Base-by-base conservation (phyloP, 352 stramenopile genomes). In the Phytophthora chlamydospora region DNA sequence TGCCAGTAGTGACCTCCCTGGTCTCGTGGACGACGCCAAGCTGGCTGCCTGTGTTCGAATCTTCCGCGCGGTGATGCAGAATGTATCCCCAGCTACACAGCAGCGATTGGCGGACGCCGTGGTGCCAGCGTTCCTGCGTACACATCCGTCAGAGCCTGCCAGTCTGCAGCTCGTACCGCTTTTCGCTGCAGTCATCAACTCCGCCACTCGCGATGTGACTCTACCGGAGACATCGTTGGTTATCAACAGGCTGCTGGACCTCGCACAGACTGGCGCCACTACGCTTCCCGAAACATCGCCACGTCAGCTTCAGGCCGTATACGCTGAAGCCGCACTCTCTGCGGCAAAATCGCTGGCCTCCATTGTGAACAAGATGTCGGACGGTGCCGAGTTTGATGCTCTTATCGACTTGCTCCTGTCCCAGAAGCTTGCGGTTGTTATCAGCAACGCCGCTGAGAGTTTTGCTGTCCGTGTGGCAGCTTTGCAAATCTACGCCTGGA, bases 351-450 rank as follows among this genome's bases (percentile, higher is more conserved):
- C 87, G 9, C 71, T 95, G 7, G 87, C 83, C 19, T 93, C 87
- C 14, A 91, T 94, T 52, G 77, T 95, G 59, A 95, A 95, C 79
- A 93, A 93, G 48, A 92, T 93, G 79, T 78, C 80, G 29, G 87
- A 95, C 36, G 83, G 85, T 32, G 76, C 80, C 35, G 81, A 93
- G 58, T 91, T 94, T 58, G 78, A 93, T 57, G 71, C 83, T 27
- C 71, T 91, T 10, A 88, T 92, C 42, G 59, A 88, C 27, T 66
- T 89, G 55, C 55, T 95, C 45, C 71, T 95, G 3, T 66, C 85
- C 38, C 66, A 75, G 31, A 92, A 89, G 54, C 76, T 93, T 40
- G 82, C 78, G 3, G 54, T 54, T 41, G 71, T 91, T 32, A 82
- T 93, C 44, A 59, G 73, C 21, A 61, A 87, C 55, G 51, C 78